A percentile compares a stretch with the other conserved stretches of the same genome.
phyloP scores from a whole-genome alignment of 805 yeast genomes.

The Torulaspora microellipsoides region DNA sequence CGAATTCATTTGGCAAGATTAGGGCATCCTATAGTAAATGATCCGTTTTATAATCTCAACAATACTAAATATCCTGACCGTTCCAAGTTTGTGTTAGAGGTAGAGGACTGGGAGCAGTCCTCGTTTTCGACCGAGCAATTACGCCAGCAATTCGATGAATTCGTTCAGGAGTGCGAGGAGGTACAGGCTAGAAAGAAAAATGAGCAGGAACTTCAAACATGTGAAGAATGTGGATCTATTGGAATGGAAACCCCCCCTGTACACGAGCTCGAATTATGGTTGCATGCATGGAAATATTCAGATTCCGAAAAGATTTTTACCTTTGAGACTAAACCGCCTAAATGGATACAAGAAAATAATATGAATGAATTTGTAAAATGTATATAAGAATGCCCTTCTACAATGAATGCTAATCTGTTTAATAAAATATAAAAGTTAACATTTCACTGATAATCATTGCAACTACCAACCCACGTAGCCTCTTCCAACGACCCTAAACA shows the following conservation, averaged over 20 bases:
- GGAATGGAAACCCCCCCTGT: constrained; percentile 26
- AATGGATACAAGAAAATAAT: constrained; percentile 39
- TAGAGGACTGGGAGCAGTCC: constrained; percentile 18
- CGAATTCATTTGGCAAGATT: constrained; percentile 84
- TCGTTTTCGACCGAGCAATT: constrained; percentile 9
- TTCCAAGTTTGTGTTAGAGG: constrained; percentile 20
- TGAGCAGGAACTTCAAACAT: constrained; percentile 13
- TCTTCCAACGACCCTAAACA: constrained; percentile 74
- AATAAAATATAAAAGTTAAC: too few relatives aligned
- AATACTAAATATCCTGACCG: constrained; percentile 24
- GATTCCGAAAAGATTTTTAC: constrained; percentile 29
- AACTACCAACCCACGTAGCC: constrained; percentile 66
- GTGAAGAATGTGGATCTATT: constrained; percentile 24
- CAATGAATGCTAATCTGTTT: too few relatives aligned
- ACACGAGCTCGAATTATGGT: constrained; percentile 27
- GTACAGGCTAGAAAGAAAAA: constrained; percentile 34
- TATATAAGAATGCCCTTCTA: too few relatives aligned
- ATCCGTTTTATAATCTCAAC: constrained; percentile 54
- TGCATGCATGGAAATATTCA: constrained; percentile 38
- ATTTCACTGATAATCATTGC: too few relatives aligned
- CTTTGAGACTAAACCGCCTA: constrained; percentile 44
- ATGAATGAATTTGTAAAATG: too few relatives aligned
- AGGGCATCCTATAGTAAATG: constrained; percentile 86
- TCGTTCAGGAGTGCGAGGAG: constrained; percentile 28
- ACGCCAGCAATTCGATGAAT: constrained; percentile 12